These are phyloP conservation scores for Lineolata rhizophorae DNA, from an alignment of 495 filamentous ascomycete species.

Conservation along the genomic window DNA sequence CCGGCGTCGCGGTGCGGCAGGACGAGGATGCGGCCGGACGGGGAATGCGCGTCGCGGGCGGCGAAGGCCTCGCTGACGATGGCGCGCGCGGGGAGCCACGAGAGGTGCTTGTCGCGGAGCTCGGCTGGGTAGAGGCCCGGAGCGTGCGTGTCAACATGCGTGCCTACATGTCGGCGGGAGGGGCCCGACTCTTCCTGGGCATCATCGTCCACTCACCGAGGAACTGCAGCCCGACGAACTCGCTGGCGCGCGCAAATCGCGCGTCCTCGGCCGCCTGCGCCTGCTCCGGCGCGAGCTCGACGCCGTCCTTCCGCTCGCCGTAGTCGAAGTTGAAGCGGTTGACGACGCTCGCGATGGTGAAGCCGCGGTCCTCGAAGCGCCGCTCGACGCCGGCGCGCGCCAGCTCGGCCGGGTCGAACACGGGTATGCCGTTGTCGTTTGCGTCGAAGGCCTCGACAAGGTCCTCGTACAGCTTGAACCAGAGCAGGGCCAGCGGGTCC, in stretches of 20 bases:
- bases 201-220: too few relatives aligned
- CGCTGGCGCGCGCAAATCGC: conserved; percentile 52
- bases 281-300: conserved; percentile 16
- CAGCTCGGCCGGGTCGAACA: conserved; percentile 44
- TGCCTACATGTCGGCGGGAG: too few relatives aligned
- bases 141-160: too few relatives aligned
- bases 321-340: conserved; percentile 59
- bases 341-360: conserved; percentile 66
- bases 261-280: conserved; percentile 54
- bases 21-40: conserved; percentile 58
- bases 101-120: conserved; percentile 41
- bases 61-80: conserved; percentile 51
- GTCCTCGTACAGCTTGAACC: conserved; percentile 72
- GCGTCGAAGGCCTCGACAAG: conserved; percentile 94
- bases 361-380: conserved; percentile 58
- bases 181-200: too few relatives aligned
- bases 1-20: conserved; percentile 36
- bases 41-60: conserved; percentile 39
- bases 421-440: conserved; percentile 84
- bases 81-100: conserved; percentile 77
- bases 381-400: conserved; percentile 45
- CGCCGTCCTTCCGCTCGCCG: too few relatives aligned
- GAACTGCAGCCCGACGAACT: conserved; percentile 73
- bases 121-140: too few relatives aligned
- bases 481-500: conserved; percentile 49